Conservation (phyloP, 1,284 basidiomycete genomes). For the Sporisorium graminicola region DNA sequence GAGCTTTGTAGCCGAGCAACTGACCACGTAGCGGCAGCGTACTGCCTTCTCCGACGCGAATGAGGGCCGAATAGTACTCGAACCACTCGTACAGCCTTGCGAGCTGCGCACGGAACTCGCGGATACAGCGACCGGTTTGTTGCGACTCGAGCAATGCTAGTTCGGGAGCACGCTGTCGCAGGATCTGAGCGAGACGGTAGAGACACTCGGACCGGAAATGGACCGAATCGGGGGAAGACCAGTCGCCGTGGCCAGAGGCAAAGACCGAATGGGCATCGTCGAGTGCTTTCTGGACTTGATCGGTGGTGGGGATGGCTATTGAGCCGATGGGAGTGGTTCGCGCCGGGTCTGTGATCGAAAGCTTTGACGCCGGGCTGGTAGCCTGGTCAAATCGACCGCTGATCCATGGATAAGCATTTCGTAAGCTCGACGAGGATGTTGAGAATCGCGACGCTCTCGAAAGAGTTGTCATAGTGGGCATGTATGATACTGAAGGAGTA, state of each 20-base stretch:
- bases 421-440: not conserved
- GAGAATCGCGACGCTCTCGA: not conserved
- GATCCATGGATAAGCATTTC: constrained; percentile 21
- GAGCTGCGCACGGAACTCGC: constrained; percentile 39
- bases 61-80: constrained; percentile 27
- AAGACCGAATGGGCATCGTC: constrained; percentile 21
- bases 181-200: constrained; percentile 22
- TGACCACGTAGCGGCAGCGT: constrained; percentile 80
- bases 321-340: constrained; percentile 13
- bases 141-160: constrained; percentile 27
- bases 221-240: constrained; percentile 24
- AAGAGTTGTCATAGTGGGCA: not conserved
- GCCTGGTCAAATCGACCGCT: constrained; percentile 20
- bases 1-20: constrained; percentile 80
- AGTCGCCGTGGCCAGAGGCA: constrained; percentile 17
- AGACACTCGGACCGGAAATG: constrained; percentile 34
- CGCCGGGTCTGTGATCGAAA: constrained; percentile 23
- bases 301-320: constrained; percentile 23
- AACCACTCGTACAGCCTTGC: constrained; percentile 42
- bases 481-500: not conserved
- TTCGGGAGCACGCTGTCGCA: constrained; percentile 23
- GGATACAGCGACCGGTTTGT: constrained; percentile 38
- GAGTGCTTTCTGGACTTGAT: constrained; percentile 20
- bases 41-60: constrained; percentile 19
- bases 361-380: not conserved